Base-by-base conservation (phyloP, 371 early-diverging fungal genomes). In the Apophysomyces elegans region DNA sequence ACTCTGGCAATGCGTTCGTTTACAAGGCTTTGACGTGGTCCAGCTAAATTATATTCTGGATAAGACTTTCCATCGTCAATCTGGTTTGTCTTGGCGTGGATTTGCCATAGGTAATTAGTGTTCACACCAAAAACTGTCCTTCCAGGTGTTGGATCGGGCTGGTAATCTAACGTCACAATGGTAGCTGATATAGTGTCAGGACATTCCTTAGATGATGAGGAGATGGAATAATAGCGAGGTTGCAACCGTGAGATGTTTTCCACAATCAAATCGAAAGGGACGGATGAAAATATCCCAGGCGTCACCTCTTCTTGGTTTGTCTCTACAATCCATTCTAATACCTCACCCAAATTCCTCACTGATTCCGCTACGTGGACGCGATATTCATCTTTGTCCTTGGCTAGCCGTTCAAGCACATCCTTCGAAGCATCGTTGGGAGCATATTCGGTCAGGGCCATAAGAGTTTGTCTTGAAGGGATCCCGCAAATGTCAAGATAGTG, bases 151-250 rank as follows among this genome's bases (percentile, higher is more conserved):
- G 74, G 63, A n/a, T 70, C 72, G 16, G 93, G 87, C 26, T 85
- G 71, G 66, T 97, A 98, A 38, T 91, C 84, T 32, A 97, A 84
- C 44, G 96, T 91, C 16, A 95, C 94, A 14, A 94, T 94, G 18
- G 98, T 98, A 66, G 94, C 84, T 60, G 88, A 81, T 38, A 96
- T 90, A 18, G 69, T 74, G 50, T 86, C 85, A 26, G 96, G 95
- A 59, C 80, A 74, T 50, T 89, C 88, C 61, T 85, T 86, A 59
- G 93, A 79, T 12, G 94, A 93, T 35, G 94, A 94, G n/a, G 95
- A 94, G 63, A 99, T 98, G 47, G 95, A 95, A 75, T 99, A 99
- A 81, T 94, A 95, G 14, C 99, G 92, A 47, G 96, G 91, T 66
- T 91, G 90, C 44, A 95, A 84, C 57, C 94, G 90, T 36, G 94